A percentile compares a stretch with the other conserved stretches of the same genome.
These are phyloP conservation scores for Phytophthora sp. DNA, from an alignment of 352 stramenopile genomes.

Conservation along the genomic window DNA sequence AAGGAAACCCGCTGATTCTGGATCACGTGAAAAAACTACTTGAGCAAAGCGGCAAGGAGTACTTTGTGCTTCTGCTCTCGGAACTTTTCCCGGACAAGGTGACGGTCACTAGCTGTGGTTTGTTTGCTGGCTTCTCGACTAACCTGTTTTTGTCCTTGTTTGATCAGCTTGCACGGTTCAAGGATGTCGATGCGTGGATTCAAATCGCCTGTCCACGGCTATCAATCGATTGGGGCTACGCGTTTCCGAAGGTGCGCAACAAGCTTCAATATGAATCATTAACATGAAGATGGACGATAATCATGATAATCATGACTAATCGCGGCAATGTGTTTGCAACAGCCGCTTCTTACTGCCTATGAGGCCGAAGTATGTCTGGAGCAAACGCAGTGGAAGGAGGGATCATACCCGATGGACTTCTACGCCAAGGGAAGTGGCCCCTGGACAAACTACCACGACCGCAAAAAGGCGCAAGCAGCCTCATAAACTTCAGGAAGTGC, in stretches of 20 bases:
- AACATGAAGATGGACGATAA: no score
- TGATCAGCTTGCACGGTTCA: slow-evolving; percentile 83
- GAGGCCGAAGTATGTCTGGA: slow-evolving; percentile 97
- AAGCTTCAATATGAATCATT: neutral
- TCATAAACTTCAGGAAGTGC: neutral
- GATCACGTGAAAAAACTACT: slow-evolving; percentile 92
- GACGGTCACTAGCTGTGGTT: neutral
- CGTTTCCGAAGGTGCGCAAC: slow-evolving; percentile 87
- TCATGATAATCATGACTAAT: no score
- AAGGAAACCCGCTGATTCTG: slow-evolving; percentile 98
- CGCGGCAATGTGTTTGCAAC: no score
- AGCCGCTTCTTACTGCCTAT: slow-evolving; percentile 97
- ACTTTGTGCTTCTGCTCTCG: slow-evolving; percentile 96
- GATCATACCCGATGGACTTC: slow-evolving; percentile 99
- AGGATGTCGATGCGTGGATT: slow-evolving; percentile 96
- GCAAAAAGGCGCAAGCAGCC: slow-evolving; percentile 33
- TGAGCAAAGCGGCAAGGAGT: slow-evolving; percentile 84
- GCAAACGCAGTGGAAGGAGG: slow-evolving; percentile 85
- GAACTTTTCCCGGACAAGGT: slow-evolving; percentile 97
- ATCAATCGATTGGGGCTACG: slow-evolving; percentile 99
- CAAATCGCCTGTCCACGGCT: slow-evolving; percentile 98
- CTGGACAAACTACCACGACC: slow-evolving; percentile 97
- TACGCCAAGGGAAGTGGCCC: slow-evolving; percentile 96
- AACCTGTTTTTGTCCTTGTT: neutral
- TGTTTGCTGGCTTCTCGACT: neutral